These are phyloP conservation scores for Ascoidea asiatica DNA, from an alignment of 805 yeast genomes.

Conservation along the genomic window DNA sequence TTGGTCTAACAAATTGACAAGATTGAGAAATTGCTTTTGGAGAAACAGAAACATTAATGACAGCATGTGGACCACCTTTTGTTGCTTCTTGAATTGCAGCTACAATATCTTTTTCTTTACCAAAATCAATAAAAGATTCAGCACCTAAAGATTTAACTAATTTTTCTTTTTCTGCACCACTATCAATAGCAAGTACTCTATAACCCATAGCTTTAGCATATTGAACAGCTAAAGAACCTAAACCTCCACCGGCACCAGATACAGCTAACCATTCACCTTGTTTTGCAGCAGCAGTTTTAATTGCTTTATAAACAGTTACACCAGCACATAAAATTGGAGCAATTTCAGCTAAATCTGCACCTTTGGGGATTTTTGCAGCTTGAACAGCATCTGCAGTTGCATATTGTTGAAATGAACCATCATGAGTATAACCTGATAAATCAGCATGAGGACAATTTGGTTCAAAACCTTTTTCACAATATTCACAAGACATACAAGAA, in stretches of 20 bases:
- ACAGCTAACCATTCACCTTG: constrained; percentile 70
- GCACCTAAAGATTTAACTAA: constrained; percentile 50
- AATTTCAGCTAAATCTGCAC: constrained; percentile 58
- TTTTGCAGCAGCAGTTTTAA: constrained; percentile 58
- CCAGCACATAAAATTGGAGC: constrained; percentile 89
- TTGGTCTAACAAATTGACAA: constrained; percentile 43
- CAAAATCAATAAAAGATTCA: constrained; percentile 49
- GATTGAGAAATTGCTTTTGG: constrained; percentile 54
- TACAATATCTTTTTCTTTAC: constrained; percentile 38
- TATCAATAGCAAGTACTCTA: constrained; percentile 60
- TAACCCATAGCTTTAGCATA: constrained; percentile 69
- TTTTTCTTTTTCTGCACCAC: constrained; percentile 48
- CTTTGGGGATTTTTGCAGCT: constrained; percentile 68
- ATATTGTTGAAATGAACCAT: constrained; percentile 86
- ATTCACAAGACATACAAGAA: constrained; percentile 67
- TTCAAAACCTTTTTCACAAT: constrained; percentile 53
- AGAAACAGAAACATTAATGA: constrained; percentile 62
- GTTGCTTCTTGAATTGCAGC: constrained; percentile 43
- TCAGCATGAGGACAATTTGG: constrained; percentile 59
- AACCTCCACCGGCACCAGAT: constrained; percentile 74
- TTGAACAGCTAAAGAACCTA: constrained; percentile 63
- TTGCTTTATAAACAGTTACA: constrained; percentile 81
- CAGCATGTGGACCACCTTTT: constrained; percentile 68
- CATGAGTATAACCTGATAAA: constrained; percentile 78
- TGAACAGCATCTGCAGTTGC: constrained; percentile 82